Evolutionary conservation across 2,329 filamentous ascomycete genomes (phyloP), one percentile per base, ranked within the genome.

Genomic region (Colletotrichum tabaci): DNA sequence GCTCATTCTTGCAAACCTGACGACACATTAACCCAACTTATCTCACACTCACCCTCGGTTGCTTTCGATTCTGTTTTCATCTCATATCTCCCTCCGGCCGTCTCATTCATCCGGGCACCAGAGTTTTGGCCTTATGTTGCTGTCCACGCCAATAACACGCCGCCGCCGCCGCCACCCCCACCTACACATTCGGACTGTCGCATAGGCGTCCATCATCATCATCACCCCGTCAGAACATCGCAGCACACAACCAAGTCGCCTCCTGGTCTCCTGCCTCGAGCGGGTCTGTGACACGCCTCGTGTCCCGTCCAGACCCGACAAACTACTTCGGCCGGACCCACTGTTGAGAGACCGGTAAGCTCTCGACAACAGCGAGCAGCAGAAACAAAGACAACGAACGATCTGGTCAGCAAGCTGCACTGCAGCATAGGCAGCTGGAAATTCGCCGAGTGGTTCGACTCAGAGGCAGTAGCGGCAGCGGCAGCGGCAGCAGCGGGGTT

Each of bases 381-480:
- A 46, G 13, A 35, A 47, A n/a, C 21, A 38, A 23, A 57, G 53
- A 58, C n/a, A 8, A 38, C 55, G n/a, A 8, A 38, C 55, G n/a
- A 52, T 53, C 52, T n/a, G 53, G 62, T 56, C 35, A 23, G 62
- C 16, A 46, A 66, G 40, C 53, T 49, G 42, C 55, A 57, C 44
- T 40, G 61, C 63, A 62, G 56, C 38, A 21, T 44, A 56, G 44
- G 21, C 16, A 35, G 47, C 66, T 58, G 53, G 60, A 64, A 71
- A 64, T 49, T 53, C 58, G 49, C 69, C 65, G 69, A 68, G 65
- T 72, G 69, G 69, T 47, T 50, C 53, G 46, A 60, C 47, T 16
- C 58, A 67, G 44, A 46, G 18, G 38, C 40, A 56, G 52, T 38
- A 38, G 35, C 26, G 26, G 35, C 30, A 35, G 30, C 30, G 3